phyloP scores from a whole-genome alignment of 192 early-diverging fungal species.

The Podila minutissima region DNA sequence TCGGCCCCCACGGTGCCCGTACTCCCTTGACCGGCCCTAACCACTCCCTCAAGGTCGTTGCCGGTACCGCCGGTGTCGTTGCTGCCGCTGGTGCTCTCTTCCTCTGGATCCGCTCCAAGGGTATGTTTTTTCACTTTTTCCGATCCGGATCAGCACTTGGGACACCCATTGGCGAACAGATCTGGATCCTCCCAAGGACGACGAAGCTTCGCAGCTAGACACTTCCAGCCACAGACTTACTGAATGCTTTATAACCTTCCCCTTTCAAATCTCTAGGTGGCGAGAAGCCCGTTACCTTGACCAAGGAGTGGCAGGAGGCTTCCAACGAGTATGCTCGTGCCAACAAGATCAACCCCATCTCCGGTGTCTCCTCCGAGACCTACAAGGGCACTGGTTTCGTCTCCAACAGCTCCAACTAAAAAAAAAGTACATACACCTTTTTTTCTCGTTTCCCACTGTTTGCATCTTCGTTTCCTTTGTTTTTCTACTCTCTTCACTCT shows the following conservation, averaged over 20 bases:
- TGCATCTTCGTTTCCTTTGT: background rate
- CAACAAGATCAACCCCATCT: constrained; percentile 82
- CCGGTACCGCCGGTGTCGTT: constrained; percentile 69
- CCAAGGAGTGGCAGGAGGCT: constrained; percentile 88
- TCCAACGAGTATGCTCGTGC: constrained; percentile 75
- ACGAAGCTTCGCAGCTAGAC: background rate
- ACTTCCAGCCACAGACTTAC: background rate
- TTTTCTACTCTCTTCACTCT: background rate
- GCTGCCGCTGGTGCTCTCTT: constrained; percentile 64
- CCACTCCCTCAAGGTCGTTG: constrained; percentile 74
- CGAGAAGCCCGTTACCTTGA: constrained; percentile 71
- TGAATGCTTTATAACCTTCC: background rate
- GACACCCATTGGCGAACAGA: background rate
- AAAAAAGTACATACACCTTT: constrained; percentile 1
- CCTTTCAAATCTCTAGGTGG: constrained; percentile 58
- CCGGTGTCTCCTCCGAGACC: constrained; percentile 80
- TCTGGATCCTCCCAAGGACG: background rate
- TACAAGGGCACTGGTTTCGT: constrained; percentile 83
- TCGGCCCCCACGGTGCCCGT: constrained; percentile 92
- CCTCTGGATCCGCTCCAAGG: constrained; percentile 63
- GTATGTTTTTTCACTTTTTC: constrained; percentile 46
- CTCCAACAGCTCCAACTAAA: constrained; percentile 56
- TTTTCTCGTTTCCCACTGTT: background rate
- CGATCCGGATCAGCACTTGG: background rate
- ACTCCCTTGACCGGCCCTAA: constrained; percentile 76